These are phyloP conservation scores for Dianthus caryophyllus DNA, from an alignment of 148 eudicot species.

Conservation along the genomic window DNA sequence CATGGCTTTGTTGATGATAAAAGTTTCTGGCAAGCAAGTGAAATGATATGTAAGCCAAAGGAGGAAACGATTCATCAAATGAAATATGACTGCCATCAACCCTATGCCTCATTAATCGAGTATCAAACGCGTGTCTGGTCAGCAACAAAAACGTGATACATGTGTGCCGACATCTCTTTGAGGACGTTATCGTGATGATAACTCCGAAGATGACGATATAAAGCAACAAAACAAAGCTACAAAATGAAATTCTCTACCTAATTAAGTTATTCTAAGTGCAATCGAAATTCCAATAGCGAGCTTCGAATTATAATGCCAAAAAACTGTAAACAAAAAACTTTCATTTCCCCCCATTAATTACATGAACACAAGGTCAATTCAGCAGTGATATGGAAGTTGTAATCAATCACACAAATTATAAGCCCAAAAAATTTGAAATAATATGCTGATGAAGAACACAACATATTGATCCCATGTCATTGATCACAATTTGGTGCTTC, in stretches of 20 bases:
- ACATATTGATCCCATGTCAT: too few relatives aligned
- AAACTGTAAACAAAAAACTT: not conserved
- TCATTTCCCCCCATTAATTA: not conserved
- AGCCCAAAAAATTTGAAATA: too few relatives aligned
- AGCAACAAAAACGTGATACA: not conserved
- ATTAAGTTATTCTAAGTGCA: not conserved
- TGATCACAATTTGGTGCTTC: not conserved
- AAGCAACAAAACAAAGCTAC: not conserved
- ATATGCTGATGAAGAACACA: too few relatives aligned
- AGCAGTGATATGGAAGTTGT: not conserved
- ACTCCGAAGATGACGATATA: not conserved
- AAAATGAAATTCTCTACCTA: not conserved
- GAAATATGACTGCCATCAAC: conserved; percentile 5
- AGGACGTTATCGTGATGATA: not conserved
- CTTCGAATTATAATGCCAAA: too few relatives aligned
- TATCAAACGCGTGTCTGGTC: not conserved
- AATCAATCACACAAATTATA: not conserved
- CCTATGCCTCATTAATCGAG: not conserved
- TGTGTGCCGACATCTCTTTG: not conserved
- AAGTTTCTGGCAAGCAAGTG: conserved; percentile 1
- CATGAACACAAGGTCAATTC: not conserved
- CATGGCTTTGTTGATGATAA: conserved; percentile 13
- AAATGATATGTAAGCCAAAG: not conserved
- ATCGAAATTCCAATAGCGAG: too few relatives aligned
- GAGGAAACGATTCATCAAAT: not conserved